Percentiles rank a stretch among this genome's conserved stretches.
Conservation (phyloP, 352 stramenopile species). For the Elongisporangium senticosum region DNA sequence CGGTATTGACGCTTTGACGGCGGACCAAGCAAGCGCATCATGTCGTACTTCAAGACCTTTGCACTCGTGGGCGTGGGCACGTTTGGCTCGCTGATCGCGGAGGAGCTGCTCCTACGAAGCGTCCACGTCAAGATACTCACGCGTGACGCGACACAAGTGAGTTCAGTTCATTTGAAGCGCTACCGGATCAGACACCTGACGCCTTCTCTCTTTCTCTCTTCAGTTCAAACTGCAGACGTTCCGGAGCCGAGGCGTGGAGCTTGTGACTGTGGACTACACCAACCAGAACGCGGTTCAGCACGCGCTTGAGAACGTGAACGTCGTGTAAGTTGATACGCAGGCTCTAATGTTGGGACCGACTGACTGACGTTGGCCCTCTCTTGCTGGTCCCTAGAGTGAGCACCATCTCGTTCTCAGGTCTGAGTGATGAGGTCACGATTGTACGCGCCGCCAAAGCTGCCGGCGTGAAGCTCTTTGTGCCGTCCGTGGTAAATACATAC, state of each 20-base stretch:
- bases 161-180: background rate
- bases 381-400: background rate
- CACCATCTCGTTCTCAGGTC: background rate
- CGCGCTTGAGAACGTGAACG: background rate
- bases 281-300: background rate
- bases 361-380: background rate
- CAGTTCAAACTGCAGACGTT: background rate
- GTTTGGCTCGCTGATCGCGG: background rate
- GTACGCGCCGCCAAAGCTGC: slow-evolving; percentile 23
- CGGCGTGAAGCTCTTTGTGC: slow-evolving; percentile 28
- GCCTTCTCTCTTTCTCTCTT: background rate
- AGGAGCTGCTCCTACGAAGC: background rate
- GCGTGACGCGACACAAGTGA: background rate
- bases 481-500: slow-evolving; percentile 5
- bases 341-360: too few relatives aligned
- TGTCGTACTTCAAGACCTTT: background rate
- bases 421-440: slow-evolving; percentile 3
- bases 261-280: background rate
- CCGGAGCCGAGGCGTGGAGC: background rate
- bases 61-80: background rate
- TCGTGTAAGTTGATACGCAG: background rate
- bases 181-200: background rate
- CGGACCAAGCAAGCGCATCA: background rate
- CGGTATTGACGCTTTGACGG: background rate
- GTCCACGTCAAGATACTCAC: background rate